Percentiles rank a stretch among this genome's conserved stretches.
Conservation (phyloP, 1,284 basidiomycete genomes). For the Ganoderma boninense region DNA sequence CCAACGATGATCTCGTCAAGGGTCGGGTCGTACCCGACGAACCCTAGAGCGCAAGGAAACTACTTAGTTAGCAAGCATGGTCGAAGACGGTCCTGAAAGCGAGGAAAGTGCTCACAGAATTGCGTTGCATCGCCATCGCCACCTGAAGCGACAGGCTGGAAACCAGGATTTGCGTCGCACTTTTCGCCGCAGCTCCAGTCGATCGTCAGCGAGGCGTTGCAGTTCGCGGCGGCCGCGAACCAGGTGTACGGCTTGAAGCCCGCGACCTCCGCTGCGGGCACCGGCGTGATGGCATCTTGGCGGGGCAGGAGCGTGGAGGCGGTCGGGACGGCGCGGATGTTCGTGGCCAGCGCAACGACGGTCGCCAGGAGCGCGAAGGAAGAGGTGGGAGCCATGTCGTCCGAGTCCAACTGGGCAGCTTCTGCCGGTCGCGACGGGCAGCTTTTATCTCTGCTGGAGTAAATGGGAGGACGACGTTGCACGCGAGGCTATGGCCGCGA, state of each 20-base stretch:
- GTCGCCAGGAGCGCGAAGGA: background rate
- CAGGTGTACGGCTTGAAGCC: constrained; percentile 61
- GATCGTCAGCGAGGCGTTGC: constrained; percentile 50
- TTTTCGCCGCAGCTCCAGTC: constrained; percentile 65
- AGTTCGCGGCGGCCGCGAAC: constrained; percentile 65
- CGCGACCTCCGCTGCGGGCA: constrained; percentile 51
- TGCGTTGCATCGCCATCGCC: constrained; percentile 18
- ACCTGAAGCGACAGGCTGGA: constrained; percentile 16
- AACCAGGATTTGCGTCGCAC: constrained; percentile 59
- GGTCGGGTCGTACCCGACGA: constrained; percentile 21
- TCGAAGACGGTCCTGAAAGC: background rate
- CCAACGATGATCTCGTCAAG: constrained; percentile 19
- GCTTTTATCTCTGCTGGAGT: background rate
- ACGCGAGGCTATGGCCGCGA: background rate
- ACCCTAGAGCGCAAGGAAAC: constrained; percentile 11
- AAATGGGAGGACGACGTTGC: no score
- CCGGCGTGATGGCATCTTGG: constrained; percentile 40
- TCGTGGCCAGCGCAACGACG: background rate
- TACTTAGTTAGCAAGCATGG: background rate
- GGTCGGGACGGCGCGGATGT: background rate
- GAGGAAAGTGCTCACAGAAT: constrained; percentile 2
- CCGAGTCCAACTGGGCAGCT: background rate
- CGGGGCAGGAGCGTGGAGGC: background rate
- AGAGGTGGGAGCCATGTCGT: constrained; percentile 1
- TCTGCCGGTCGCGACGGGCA: background rate